These are phyloP conservation scores for Puccinia polysora DNA, from an alignment of 1,284 basidiomycete genomes.

Conservation along the genomic window DNA sequence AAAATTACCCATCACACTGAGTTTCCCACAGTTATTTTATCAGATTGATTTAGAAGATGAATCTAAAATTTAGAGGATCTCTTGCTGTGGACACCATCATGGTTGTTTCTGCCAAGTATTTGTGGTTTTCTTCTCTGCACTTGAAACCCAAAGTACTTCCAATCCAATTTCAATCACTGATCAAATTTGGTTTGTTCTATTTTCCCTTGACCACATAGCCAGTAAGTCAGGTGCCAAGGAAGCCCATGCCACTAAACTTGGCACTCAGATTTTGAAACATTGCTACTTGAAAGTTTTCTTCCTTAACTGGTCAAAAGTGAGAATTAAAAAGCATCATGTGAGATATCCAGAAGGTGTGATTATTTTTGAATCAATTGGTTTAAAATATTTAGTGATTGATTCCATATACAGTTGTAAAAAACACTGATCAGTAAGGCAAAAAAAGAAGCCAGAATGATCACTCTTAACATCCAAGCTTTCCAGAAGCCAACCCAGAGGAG, in stretches of 20 bases:
- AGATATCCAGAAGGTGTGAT: constrained; percentile 19
- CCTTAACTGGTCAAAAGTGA: constrained; percentile 20
- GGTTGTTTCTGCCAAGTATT: constrained; percentile 35
- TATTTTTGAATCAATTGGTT: constrained; percentile 13
- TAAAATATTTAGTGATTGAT: neutral
- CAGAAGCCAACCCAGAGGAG: neutral
- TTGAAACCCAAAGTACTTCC: neutral
- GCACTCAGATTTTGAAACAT: constrained; percentile 38
- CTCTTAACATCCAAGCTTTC: neutral
- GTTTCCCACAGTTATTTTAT: constrained; percentile 6
- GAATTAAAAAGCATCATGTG: constrained; percentile 8
- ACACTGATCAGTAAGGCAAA: neutral
- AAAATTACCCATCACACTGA: constrained; percentile 32
- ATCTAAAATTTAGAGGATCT: constrained; percentile 16
- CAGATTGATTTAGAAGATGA: constrained; percentile 27
- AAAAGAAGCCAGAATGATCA: constrained; percentile 9
- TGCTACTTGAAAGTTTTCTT: constrained; percentile 38
- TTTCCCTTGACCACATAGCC: neutral
- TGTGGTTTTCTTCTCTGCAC: neutral
- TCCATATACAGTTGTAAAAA: constrained; percentile 14
- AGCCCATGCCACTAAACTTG: constrained; percentile 7
- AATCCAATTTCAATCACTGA: neutral
- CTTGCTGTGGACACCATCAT: neutral
- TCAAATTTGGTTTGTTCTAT: neutral
- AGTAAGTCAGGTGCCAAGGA: constrained; percentile 36